Evolutionary conservation across 495 filamentous ascomycete genomes (phyloP).

Genomic region (Penicillium verhagenii): DNA sequence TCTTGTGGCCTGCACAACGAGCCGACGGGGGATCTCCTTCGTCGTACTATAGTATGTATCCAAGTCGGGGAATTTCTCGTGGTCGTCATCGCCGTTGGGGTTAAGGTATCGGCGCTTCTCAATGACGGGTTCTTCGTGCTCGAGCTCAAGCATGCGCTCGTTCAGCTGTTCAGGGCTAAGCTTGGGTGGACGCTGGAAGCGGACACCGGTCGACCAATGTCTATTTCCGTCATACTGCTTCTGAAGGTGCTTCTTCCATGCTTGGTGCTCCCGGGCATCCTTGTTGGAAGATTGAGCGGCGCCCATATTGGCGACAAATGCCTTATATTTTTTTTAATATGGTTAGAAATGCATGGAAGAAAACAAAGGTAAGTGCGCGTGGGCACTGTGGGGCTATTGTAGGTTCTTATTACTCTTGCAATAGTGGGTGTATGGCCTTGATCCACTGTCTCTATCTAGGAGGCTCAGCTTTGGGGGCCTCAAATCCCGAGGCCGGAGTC

Average conservation of each 20-base stretch:
- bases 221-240: constrained; percentile 4
- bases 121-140: not conserved
- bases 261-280: not conserved
- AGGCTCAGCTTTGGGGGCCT: not conserved
- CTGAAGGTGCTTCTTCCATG: not conserved
- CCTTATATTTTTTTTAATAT: not conserved
- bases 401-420: not conserved
- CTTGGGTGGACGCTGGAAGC: not conserved
- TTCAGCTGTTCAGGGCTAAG: not conserved
- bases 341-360: not conserved
- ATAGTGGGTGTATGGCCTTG: not conserved
- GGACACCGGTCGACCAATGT: not conserved
- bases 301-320: not conserved
- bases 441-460: not conserved
- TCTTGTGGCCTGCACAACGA: constrained; percentile 12
- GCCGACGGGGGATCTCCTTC: constrained; percentile 13
- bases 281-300: not conserved
- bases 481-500: too few species aligned
- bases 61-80: constrained; percentile 11
- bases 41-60: constrained; percentile 16
- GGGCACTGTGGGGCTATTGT: not conserved
- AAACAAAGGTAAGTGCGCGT: not conserved
- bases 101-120: constrained; percentile 12
- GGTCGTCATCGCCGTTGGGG: constrained; percentile 6
- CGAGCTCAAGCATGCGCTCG: constrained; percentile 10